Percentiles rank a stretch among this genome's conserved stretches.
Conservation (phyloP, 352 stramenopile species). For the Phytophthora macrochlamydospora region DNA sequence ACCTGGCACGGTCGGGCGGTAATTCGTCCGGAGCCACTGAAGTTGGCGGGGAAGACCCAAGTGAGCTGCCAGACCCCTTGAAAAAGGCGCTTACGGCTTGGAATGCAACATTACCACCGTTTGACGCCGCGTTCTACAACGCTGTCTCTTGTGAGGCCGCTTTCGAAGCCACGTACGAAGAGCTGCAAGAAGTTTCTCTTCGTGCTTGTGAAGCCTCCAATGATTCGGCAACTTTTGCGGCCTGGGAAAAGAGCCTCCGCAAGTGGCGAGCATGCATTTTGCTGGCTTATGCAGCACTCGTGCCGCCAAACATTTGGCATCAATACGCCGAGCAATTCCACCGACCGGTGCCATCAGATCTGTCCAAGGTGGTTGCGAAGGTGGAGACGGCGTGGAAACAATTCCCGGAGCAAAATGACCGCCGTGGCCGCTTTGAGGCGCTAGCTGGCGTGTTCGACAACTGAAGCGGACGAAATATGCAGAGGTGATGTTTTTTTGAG, state of each 20-base stretch:
- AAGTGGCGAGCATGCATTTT: slow-evolving; percentile 73
- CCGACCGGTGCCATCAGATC: slow-evolving; percentile 52
- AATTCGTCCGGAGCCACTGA: slow-evolving; percentile 20
- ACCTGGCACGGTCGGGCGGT: slow-evolving; percentile 26
- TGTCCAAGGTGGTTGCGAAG: slow-evolving; percentile 35
- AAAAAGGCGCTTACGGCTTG: slow-evolving; percentile 49
- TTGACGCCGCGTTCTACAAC: slow-evolving; percentile 80
- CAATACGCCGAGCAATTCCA: slow-evolving; percentile 66
- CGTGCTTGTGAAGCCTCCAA: slow-evolving; percentile 42
- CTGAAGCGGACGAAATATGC: too few species aligned
- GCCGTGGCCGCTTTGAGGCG: slow-evolving; percentile 62
- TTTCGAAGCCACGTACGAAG: slow-evolving; percentile 63
- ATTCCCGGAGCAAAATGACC: slow-evolving; percentile 55
- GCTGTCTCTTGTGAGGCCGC: slow-evolving; percentile 76
- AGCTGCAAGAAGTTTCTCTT: slow-evolving; percentile 65
- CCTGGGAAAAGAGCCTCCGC: slow-evolving; percentile 57
- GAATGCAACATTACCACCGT: slow-evolving; percentile 78
- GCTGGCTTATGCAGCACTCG: slow-evolving; percentile 69
- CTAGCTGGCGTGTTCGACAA: slow-evolving; percentile 38
- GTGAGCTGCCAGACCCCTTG: slow-evolving; percentile 55
- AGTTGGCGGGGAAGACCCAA: slow-evolving; percentile 70
- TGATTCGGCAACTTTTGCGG: slow-evolving; percentile 37
- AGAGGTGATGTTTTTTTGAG: background rate
- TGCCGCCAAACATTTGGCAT: slow-evolving; percentile 67
- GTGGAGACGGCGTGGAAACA: slow-evolving; percentile 53